phyloP scores from a whole-genome alignment of 768 basidiomycete genomes.

The Termitomyces sp. region DNA sequence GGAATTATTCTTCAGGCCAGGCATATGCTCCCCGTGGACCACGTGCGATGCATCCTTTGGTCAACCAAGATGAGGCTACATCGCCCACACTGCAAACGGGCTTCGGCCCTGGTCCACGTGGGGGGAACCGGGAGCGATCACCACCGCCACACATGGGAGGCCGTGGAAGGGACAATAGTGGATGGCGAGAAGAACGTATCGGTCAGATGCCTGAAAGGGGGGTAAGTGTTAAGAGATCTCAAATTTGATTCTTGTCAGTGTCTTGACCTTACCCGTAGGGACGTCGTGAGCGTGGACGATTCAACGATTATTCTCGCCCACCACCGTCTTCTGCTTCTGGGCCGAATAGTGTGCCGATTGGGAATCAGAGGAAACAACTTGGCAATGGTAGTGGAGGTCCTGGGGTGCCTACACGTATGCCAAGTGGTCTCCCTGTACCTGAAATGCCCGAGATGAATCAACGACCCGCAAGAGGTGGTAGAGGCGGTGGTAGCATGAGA shows the following conservation, averaged over 20 bases:
- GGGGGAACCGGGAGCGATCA: constrained; percentile 14
- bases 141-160: constrained; percentile 15
- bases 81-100: constrained; percentile 10
- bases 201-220: constrained; percentile 8
- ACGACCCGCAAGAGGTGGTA: constrained; percentile 1
- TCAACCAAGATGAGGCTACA: neutral
- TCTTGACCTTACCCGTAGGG: constrained; percentile 6
- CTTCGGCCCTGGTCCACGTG: neutral
- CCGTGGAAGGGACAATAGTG: constrained; percentile 5
- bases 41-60: constrained; percentile 23
- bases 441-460: neutral
- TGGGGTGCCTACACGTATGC: constrained; percentile 4
- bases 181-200: constrained; percentile 11
- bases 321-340: constrained; percentile 23
- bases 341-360: constrained; percentile 36
- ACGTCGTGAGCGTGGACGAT: constrained; percentile 24
- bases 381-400: constrained; percentile 8
- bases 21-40: constrained; percentile 10
- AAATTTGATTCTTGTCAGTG: neutral
- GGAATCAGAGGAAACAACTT: constrained; percentile 18
- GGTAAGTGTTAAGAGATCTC: neutral
- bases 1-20: constrained; percentile 24
- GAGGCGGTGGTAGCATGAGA: constrained; percentile 9
- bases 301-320: constrained; percentile 17
- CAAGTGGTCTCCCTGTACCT: neutral